Evolutionary conservation across 805 yeast genomes (phyloP).

Genomic region (Starmerella ratchasimensis): DNA sequence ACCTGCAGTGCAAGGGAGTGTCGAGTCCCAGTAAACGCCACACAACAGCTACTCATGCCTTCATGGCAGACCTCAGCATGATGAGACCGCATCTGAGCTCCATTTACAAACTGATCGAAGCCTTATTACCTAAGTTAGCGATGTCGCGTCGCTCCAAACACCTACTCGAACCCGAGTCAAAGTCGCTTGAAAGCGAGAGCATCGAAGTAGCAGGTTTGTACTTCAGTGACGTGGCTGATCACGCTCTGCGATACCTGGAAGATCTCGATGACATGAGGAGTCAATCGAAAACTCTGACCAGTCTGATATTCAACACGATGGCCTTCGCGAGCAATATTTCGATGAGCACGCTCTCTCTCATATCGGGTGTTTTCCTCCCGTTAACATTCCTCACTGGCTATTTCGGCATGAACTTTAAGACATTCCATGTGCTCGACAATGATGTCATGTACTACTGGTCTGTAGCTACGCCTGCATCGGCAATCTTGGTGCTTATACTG

Average conservation of each 20-base stretch:
- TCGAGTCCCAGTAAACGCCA: constrained; percentile 37
- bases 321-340: constrained; percentile 43
- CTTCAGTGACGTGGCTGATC: constrained; percentile 44
- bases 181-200: constrained; percentile 1
- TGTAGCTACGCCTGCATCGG: constrained; percentile 31
- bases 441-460: constrained; percentile 37
- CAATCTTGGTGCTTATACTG: too few relatives aligned
- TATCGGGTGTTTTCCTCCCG: constrained; percentile 47
- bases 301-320: constrained; percentile 43
- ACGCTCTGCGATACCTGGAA: constrained; percentile 37
- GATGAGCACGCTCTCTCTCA: constrained; percentile 40
- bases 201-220: constrained; percentile 34
- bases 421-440: constrained; percentile 30
- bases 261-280: constrained; percentile 42
- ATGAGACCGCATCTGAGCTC: constrained; percentile 37
- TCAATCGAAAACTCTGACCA: constrained; percentile 38
- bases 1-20: constrained; percentile 39
- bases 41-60: constrained; percentile 40
- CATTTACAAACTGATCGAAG: constrained; percentile 34
- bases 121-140: constrained; percentile 23
- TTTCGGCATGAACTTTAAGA: constrained; percentile 42
- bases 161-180: constrained; percentile 9
- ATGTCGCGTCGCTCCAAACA: not conserved
- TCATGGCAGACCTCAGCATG: constrained; percentile 40
- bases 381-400: constrained; percentile 48